Base-by-base conservation (phyloP, 306 rosid species). In the Mimosa pudica region DNA sequence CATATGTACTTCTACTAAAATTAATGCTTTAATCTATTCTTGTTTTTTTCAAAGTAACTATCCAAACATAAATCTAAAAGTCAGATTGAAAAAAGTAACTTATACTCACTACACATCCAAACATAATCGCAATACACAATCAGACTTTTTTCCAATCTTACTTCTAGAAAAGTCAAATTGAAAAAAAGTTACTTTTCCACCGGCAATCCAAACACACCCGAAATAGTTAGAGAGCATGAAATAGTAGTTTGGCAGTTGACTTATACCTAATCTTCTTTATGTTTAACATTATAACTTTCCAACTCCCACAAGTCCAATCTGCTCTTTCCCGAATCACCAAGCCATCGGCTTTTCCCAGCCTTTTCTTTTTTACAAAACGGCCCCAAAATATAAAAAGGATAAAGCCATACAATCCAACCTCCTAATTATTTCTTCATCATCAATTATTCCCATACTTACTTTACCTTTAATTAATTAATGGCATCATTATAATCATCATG, bases 371-470 rank as follows among this genome's bases (percentile, higher is more conserved):
- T 5, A 6, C 9, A 1, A 24, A 24, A 0, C 33, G 5, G 5
- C 9, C 10, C 33, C 2, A 18, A 44, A 68, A 3, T 17, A 67
- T 1, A 54, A 6, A n/a, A 46, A 47, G 42, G 18, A 11, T 44
- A 70, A 36, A 54, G 70, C 3, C 14, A 24, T 24, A 24, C 30
- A 8, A 49, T 65, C 49, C 32, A 18, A 74, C 48, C 57, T 52
- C 55, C 6, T 71, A 24, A 79, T 79, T 54, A 75, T 75, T 75
- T 11, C 48, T 30, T 69, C 66, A 79, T 75, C n/a, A 79, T 83
- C 14, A 61, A 64, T 33, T 10, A 64, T 33, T 10, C 49, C 38
- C 52, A 48, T 73, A 66, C 41, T 66, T 67, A 38, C 35, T 70
- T 48, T 16, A 42, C 17, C 60, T 66, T 10, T 54, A 38, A 32